phyloP scores from a whole-genome alignment of 441 rosid species.

The Flueggea neowawraea region DNA sequence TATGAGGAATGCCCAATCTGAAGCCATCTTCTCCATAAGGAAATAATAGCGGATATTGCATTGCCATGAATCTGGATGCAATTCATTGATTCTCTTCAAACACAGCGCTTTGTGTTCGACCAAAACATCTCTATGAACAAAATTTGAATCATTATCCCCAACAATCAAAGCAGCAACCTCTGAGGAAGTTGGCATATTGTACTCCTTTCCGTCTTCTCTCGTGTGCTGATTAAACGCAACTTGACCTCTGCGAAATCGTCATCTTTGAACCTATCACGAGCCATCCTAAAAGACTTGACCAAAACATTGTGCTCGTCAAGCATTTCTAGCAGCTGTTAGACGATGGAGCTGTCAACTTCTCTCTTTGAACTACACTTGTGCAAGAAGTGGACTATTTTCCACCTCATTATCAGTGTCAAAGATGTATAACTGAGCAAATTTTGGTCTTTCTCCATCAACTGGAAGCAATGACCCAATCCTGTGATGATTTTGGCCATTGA shows the following conservation, averaged over 20 bases:
- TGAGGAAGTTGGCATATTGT: not conserved
- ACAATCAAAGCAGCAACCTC: slow-evolving; percentile 7
- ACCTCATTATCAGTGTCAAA: slow-evolving; percentile 3
- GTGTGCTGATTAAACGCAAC: not conserved
- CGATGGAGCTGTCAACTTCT: not conserved
- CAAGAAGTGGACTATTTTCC: not conserved
- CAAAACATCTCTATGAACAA: not conserved
- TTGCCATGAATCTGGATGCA: slow-evolving; percentile 4
- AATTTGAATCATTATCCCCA: slow-evolving; percentile 1
- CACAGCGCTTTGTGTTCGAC: not conserved
- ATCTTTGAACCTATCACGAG: not conserved
- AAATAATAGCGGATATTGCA: slow-evolving; percentile 6
- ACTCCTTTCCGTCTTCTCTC: not conserved
- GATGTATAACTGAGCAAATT: slow-evolving; percentile 6
- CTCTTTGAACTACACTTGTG: too few species aligned
- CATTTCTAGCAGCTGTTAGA: too few species aligned
- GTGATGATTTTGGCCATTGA: slow-evolving; percentile 6
- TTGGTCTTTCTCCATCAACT: not conserved
- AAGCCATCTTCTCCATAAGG: slow-evolving; percentile 9
- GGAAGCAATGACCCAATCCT: slow-evolving; percentile 2
- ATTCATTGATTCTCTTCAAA: not conserved
- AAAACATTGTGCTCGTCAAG: not conserved
- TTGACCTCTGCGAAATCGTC: not conserved
- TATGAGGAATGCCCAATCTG: too few species aligned
- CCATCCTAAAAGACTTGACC: not conserved